A percentile compares a stretch with the other conserved stretches of the same genome.
These are phyloP conservation scores for Candida rishiriensis DNA, from an alignment of 805 yeast genomes.

Conservation along the genomic window DNA sequence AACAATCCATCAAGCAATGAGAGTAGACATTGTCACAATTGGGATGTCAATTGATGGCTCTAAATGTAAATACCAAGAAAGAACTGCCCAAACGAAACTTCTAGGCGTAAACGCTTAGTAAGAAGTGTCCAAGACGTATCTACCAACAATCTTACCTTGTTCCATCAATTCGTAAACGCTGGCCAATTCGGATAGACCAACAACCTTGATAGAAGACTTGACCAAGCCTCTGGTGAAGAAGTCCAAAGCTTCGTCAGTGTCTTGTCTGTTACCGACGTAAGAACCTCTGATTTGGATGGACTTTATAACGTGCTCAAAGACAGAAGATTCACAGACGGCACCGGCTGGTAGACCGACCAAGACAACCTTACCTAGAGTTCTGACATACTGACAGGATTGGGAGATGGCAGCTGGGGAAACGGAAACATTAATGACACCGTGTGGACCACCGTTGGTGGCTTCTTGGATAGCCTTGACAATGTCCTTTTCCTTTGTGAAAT, in stretches of 20 bases:
- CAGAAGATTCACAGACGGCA: slow-evolving; percentile 48
- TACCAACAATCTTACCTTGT: slow-evolving; percentile 57
- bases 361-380: slow-evolving; percentile 55
- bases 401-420: slow-evolving; percentile 46
- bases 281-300: slow-evolving; percentile 53
- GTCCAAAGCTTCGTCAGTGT: slow-evolving; percentile 54
- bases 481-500: slow-evolving; percentile 35
- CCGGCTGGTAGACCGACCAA: slow-evolving; percentile 62
- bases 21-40: background rate
- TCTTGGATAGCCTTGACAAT: slow-evolving; percentile 36
- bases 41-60: background rate
- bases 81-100: background rate
- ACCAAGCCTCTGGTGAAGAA: slow-evolving; percentile 50
- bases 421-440: slow-evolving; percentile 49
- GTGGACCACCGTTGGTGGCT: slow-evolving; percentile 48
- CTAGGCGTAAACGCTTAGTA: slow-evolving; percentile 11
- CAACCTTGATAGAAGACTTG: slow-evolving; percentile 50
- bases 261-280: slow-evolving; percentile 59
- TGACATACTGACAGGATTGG: slow-evolving; percentile 37
- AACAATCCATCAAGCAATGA: no score
- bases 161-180: slow-evolving; percentile 51
- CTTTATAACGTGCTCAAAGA: slow-evolving; percentile 51
- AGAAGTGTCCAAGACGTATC: slow-evolving; percentile 59
- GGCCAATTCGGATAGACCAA: slow-evolving; percentile 48
- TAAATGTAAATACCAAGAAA: background rate